Evolutionary conservation across 805 yeast species (phyloP), one percentile per base, ranked within the genome.

Genomic region (Pichia cephalocereana): DNA sequence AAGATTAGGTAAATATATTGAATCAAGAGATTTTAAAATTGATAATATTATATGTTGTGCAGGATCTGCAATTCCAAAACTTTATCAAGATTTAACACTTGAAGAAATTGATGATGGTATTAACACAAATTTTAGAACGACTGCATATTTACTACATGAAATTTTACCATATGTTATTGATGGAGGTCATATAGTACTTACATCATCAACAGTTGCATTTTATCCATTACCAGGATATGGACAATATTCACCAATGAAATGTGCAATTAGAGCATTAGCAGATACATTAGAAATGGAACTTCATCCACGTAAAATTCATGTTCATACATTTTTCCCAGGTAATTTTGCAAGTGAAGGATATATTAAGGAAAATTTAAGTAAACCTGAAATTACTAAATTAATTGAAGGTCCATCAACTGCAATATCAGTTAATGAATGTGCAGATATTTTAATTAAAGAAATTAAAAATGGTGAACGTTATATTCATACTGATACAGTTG

Each of bases 161-260:
- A 72, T 79, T 2, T 65, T 76, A 59, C 73, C 56, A 41, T 46
- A 30, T 17, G 10, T 40, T 3, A 11, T 17, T 17, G 15, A 37
- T 9, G 26, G 6, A 18, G 23, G 39, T 9, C 83, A 74, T 58
- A 74, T 80, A 55, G 78, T 80, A 26, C 76, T 72, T 51, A 82
- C 75, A 57, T 85, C 96, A 0, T 86, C 96, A 2, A 85, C 81
- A 5, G 79, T 83, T 10, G 89, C 95, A 3, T 79, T 83, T 54
- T 91, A 79, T 69, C 88, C 96, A 6, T 83, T 91, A 59, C 85
- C 88, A 41, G 99, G 99, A 0, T 93, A 93, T 62, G 75, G 81
- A 0, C 91, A 87, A 57, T 93, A 93, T 61, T 90, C 93, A 0
- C 99, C 99, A 0, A 65, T 81, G 54, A 93, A 93, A 62, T 83